Percentiles rank a stretch among this genome's conserved stretches.
These are phyloP conservation scores for Styphnolobium japonicum DNA, from an alignment of 306 rosid genomes.

Conservation along the genomic window DNA sequence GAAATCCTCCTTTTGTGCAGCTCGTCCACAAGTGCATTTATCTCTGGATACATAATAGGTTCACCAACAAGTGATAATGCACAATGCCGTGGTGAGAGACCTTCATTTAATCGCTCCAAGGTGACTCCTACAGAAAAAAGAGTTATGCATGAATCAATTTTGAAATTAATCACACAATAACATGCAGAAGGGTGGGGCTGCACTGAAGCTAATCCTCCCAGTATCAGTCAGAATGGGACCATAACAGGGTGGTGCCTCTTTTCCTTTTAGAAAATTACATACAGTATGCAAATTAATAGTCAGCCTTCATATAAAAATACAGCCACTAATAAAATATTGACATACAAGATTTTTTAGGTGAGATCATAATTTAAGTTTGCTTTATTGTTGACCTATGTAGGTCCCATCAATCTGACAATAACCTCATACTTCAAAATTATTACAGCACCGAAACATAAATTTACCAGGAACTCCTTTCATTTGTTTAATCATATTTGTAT, in stretches of 20 bases:
- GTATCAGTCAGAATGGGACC: constrained; percentile 8
- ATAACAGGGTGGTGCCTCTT: neutral
- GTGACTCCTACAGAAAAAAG: constrained; percentile 68
- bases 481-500: constrained; percentile 89
- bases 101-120: constrained; percentile 82
- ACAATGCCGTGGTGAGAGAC: constrained; percentile 91
- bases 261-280: neutral
- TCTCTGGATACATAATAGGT: constrained; percentile 98
- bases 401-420: constrained; percentile 4
- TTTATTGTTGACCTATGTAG: neutral
- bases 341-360: neutral
- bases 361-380: neutral
- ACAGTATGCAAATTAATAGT: constrained; percentile 13
- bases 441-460: constrained; percentile 8
- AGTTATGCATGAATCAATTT: constrained; percentile 14
- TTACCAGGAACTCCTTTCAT: constrained; percentile 99
- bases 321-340: neutral
- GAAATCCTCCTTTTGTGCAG: constrained; percentile 81
- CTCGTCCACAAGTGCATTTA: constrained; percentile 83
- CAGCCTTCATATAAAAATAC: neutral
- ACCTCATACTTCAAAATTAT: neutral
- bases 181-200: neutral
- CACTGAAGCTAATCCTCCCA: constrained; percentile 5
- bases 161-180: constrained; percentile 4
- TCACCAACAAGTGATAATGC: constrained; percentile 99